phyloP scores from a whole-genome alignment of 352 stramenopile genomes.

The Globisporangium heterothallicum region DNA sequence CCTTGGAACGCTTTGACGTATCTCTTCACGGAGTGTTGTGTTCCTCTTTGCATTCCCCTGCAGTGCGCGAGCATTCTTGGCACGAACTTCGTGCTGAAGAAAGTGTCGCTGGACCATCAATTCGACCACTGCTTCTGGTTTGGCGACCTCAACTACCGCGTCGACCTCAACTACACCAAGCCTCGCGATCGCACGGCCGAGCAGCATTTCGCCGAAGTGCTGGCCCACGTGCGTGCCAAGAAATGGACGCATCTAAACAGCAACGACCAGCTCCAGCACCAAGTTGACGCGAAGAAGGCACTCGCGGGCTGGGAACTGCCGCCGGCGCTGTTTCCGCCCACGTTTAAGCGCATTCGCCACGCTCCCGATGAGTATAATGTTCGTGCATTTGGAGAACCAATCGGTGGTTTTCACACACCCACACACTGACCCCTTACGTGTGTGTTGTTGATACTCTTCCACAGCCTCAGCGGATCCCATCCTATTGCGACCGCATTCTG shows the following conservation, averaged over 20 bases:
- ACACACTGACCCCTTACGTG: no score
- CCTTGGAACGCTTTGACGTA: not conserved
- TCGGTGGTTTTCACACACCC: no score
- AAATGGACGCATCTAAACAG: constrained; percentile 59
- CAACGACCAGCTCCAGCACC: constrained; percentile 76
- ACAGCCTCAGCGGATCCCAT: constrained; percentile 75
- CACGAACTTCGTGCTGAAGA: constrained; percentile 53
- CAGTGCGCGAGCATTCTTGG: constrained; percentile 76
- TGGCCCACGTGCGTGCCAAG: constrained; percentile 47
- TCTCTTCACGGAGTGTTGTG: not conserved
- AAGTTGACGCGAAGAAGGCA: constrained; percentile 49
- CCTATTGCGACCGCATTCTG: constrained; percentile 81
- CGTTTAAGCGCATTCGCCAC: constrained; percentile 79
- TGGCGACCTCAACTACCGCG: constrained; percentile 84
- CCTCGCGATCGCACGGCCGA: constrained; percentile 42
- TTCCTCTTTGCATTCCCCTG: constrained; percentile 1
- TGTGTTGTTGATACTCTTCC: not conserved
- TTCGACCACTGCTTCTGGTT: constrained; percentile 87
- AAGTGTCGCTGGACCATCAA: constrained; percentile 69
- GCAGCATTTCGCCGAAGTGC: constrained; percentile 63
- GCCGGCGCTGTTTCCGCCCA: constrained; percentile 63
- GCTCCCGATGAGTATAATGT: constrained; percentile 39
- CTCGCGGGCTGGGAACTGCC: constrained; percentile 62
- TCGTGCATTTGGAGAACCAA: constrained; percentile 1
- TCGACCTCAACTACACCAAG: constrained; percentile 64